Conservation (phyloP, 441 rosid species). For the Pelargonium cotyledonis region DNA sequence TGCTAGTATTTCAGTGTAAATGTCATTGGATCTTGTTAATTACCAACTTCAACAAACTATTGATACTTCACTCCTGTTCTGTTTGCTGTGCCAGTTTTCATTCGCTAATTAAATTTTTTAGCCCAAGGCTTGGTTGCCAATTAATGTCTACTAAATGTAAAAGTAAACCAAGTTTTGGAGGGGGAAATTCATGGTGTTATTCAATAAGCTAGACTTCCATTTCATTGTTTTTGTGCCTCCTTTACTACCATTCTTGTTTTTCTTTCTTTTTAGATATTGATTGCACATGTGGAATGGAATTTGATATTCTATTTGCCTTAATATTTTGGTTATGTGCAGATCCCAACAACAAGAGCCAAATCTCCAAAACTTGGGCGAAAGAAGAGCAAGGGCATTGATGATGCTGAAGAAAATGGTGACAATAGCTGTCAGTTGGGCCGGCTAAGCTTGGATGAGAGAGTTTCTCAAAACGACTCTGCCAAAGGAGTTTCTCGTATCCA, state of each 20-base stretch:
- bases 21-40: background rate
- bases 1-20: background rate
- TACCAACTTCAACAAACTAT: background rate
- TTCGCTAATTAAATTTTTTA: background rate
- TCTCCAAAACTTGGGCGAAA: constrained; percentile 94
- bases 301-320: constrained; percentile 16
- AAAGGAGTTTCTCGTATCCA: constrained; percentile 45
- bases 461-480: constrained; percentile 29
- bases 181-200: background rate
- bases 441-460: constrained; percentile 68
- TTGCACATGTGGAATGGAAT: background rate
- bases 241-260: background rate
- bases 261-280: background rate
- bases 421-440: constrained; percentile 35
- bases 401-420: constrained; percentile 43
- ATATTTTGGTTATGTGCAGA: constrained; percentile 38
- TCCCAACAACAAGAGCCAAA: constrained; percentile 93
- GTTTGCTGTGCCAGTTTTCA: background rate
- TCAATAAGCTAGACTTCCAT: too few relatives aligned
- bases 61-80: background rate
- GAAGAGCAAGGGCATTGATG: constrained; percentile 44
- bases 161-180: background rate
- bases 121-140: background rate
- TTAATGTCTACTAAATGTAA: background rate
- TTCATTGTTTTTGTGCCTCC: too few relatives aligned